Evolutionary conservation across 306 rosid species (phyloP).

Genomic region (Carpinus fangiana): DNA sequence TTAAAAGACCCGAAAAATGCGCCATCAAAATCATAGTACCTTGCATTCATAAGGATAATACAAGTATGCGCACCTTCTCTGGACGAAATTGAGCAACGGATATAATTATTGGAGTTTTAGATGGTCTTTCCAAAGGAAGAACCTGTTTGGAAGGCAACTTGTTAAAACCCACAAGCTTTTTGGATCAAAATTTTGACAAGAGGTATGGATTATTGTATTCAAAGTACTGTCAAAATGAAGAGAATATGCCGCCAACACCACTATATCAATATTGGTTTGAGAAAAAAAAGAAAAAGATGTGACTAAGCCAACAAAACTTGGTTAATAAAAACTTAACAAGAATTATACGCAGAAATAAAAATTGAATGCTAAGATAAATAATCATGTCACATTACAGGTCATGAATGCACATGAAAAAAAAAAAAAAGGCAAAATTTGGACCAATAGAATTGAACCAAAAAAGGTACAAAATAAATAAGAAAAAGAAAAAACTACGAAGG

Average conservation of each 20-base stretch:
- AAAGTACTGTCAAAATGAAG: neutral
- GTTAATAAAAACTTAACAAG: neutral
- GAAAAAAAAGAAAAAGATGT: neutral
- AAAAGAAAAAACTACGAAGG: neutral
- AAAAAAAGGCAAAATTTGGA: neutral
- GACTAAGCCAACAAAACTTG: neutral
- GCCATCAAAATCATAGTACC: constrained; percentile 43
- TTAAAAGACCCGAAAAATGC: constrained; percentile 40
- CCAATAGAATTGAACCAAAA: neutral
- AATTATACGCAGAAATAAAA: neutral
- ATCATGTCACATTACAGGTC: neutral
- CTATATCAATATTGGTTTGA: neutral
- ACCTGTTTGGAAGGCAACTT: constrained; percentile 51
- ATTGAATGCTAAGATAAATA: neutral
- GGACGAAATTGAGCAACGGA: constrained; percentile 99
- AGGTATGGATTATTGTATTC: neutral
- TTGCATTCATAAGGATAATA: constrained; percentile 48
- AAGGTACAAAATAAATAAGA: neutral
- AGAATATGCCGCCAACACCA: neutral
- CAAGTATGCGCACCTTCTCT: constrained; percentile 81
- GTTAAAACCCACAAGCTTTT: constrained; percentile 27
- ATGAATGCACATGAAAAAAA: neutral
- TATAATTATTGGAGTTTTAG: constrained; percentile 52
- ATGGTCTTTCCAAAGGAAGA: constrained; percentile 78
- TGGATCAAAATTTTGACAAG: constrained; percentile 15